A percentile compares a stretch with the other conserved stretches of the same genome.
phyloP scores from a whole-genome alignment of 2,329 filamentous ascomycete species.

The Dactylonectria estremocensis region DNA sequence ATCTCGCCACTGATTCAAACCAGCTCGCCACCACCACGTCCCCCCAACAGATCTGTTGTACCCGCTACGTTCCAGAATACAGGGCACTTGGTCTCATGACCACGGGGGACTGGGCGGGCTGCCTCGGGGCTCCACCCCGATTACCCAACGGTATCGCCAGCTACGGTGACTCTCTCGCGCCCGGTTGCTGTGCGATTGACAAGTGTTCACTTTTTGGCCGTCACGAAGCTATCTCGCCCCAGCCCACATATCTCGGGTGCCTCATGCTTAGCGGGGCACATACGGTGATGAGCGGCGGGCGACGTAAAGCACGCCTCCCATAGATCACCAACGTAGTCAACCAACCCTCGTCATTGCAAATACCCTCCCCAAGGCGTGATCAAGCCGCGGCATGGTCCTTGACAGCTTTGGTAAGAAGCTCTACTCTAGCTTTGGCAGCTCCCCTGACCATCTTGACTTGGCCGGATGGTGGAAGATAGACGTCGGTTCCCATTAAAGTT shows the following conservation, averaged over 20 bases:
- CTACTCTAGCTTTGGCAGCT: not conserved
- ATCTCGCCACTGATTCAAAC: constrained; percentile 3
- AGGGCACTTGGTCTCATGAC: constrained; percentile 36
- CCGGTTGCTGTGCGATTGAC: constrained; percentile 21
- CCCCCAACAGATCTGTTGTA: constrained; percentile 21
- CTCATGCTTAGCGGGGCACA: not conserved
- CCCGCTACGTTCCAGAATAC: constrained; percentile 36
- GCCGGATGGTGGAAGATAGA: constrained; percentile 20
- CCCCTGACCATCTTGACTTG: not conserved
- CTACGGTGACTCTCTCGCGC: constrained; percentile 20
- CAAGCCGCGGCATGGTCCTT: not conserved
- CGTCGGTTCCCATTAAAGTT: not conserved
- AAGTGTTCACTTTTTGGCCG: constrained; percentile 32
- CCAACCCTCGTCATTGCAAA: constrained; percentile 12
- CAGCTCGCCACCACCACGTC: not conserved
- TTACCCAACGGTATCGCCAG: constrained; percentile 20
- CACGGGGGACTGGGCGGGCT: not conserved
- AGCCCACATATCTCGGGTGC: not conserved
- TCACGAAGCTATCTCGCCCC: not conserved
- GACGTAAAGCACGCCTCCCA: not conserved
- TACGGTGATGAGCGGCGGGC: not conserved
- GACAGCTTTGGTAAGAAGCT: not conserved
- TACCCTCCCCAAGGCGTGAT: constrained; percentile 10
- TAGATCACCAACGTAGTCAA: not conserved
- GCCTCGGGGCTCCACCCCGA: constrained; percentile 15